Evolutionary conservation across 306 rosid species (phyloP).

Genomic region (Vigna radiata): DNA sequence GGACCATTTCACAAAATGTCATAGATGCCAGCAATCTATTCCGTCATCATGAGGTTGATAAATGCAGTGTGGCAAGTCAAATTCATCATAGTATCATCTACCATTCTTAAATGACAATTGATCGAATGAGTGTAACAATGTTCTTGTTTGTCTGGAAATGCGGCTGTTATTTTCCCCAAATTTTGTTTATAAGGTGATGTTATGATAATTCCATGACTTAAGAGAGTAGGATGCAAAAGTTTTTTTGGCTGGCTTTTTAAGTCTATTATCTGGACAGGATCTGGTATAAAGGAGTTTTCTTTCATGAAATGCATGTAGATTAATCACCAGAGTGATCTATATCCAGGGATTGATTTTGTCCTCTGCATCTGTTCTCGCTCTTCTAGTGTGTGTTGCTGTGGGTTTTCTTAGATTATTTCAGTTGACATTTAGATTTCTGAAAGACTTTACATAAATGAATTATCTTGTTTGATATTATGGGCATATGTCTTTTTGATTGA

Average conservation of each 20-base stretch:
- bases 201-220: conserved; percentile 16
- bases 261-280: conserved; percentile 1
- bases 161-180: conserved; percentile 5
- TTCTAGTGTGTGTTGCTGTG: not conserved
- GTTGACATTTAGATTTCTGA: conserved; percentile 11
- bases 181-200: conserved; percentile 15
- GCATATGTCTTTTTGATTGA: conserved; percentile 25
- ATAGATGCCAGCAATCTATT: not conserved
- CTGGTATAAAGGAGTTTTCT: conserved; percentile 10
- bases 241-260: conserved; percentile 25
- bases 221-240: conserved; percentile 24
- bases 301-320: conserved; percentile 9
- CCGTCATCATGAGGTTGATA: conserved; percentile 4
- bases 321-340: conserved; percentile 9
- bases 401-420: conserved; percentile 5
- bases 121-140: conserved; percentile 19
- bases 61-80: conserved; percentile 1
- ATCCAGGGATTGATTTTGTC: not conserved
- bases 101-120: conserved; percentile 11
- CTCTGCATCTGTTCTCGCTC: not conserved
- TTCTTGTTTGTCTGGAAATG: conserved; percentile 25
- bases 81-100: not conserved
- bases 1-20: not conserved
- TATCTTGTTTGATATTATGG: conserved; percentile 21
- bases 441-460: conserved; percentile 16